Evolutionary conservation across 2,329 filamentous ascomycete genomes (phyloP).

Genomic region (Trichoderma sp.): DNA sequence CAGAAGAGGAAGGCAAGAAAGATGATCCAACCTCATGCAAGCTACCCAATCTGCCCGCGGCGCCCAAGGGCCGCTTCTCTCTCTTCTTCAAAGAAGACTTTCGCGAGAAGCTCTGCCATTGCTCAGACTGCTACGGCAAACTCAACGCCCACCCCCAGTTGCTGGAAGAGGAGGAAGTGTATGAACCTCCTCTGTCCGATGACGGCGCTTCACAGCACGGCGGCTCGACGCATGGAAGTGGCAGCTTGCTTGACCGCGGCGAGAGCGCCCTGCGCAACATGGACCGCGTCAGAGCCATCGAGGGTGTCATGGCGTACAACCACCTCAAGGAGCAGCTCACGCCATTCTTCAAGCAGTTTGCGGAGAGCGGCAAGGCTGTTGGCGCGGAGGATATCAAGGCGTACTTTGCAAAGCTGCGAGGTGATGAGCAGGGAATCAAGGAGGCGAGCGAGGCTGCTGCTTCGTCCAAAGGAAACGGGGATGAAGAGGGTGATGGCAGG

Average conservation of each 20-base stretch:
- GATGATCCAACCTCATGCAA: slow-evolving; percentile 48
- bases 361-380: slow-evolving; percentile 82
- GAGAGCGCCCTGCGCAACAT: slow-evolving; percentile 90
- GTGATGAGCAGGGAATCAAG: slow-evolving; percentile 73
- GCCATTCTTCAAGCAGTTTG: slow-evolving; percentile 89
- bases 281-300: slow-evolving; percentile 87
- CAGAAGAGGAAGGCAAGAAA: background rate
- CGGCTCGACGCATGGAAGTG: slow-evolving; percentile 64
- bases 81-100: slow-evolving; percentile 80
- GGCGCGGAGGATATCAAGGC: slow-evolving; percentile 93
- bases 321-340: slow-evolving; percentile 95
- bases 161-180: slow-evolving; percentile 89
- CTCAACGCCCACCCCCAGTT: slow-evolving; percentile 73
- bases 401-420: slow-evolving; percentile 91
- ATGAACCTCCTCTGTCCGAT: slow-evolving; percentile 84
- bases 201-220: slow-evolving; percentile 53
- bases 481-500: slow-evolving; percentile 37
- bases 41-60: slow-evolving; percentile 53
- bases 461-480: slow-evolving; percentile 34
- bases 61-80: slow-evolving; percentile 63
- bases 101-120: slow-evolving; percentile 78
- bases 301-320: slow-evolving; percentile 98
- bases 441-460: slow-evolving; percentile 56
- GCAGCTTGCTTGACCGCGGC: slow-evolving; percentile 82
- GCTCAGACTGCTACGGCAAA: slow-evolving; percentile 71